Evolutionary conservation across 305 asterid species (phyloP).

Genomic region (Lippia alba): DNA sequence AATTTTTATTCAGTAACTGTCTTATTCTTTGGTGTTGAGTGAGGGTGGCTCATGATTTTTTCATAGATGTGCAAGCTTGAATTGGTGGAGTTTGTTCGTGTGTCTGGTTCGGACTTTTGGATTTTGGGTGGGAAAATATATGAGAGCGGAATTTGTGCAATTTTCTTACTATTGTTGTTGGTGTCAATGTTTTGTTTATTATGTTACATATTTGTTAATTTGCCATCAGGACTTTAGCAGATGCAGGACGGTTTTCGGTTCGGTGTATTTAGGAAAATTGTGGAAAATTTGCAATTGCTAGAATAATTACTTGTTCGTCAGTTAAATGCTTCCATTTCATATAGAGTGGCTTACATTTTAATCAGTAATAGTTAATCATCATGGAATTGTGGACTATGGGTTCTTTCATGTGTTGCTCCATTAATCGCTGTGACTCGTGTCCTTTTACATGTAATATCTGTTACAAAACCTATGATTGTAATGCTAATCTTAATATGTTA

Average conservation of each 20-base stretch:
- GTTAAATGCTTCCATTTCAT: neutral
- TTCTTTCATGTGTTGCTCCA: neutral
- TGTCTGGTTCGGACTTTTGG: slow-evolving; percentile 3
- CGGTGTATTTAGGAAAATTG: neutral
- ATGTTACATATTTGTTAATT: neutral
- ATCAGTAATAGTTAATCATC: neutral
- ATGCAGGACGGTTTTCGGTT: neutral
- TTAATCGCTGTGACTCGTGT: neutral
- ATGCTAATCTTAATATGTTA: too few relatives aligned
- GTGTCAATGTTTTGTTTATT: neutral
- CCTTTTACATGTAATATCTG: neutral
- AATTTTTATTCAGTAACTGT: neutral
- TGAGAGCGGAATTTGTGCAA: neutral
- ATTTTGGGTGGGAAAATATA: neutral
- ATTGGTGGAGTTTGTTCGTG: neutral
- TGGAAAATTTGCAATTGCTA: neutral
- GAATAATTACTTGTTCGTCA: neutral
- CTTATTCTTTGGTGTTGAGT: neutral
- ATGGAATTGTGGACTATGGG: neutral
- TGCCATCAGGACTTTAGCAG: neutral
- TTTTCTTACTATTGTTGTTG: neutral
- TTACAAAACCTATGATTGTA: neutral
- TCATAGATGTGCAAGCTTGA: neutral
- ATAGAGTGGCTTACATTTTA: neutral
- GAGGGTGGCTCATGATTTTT: neutral